These are phyloP conservation scores for Penicillium dipodomyicola DNA, from an alignment of 495 filamentous ascomycete species.

Conservation along the genomic window DNA sequence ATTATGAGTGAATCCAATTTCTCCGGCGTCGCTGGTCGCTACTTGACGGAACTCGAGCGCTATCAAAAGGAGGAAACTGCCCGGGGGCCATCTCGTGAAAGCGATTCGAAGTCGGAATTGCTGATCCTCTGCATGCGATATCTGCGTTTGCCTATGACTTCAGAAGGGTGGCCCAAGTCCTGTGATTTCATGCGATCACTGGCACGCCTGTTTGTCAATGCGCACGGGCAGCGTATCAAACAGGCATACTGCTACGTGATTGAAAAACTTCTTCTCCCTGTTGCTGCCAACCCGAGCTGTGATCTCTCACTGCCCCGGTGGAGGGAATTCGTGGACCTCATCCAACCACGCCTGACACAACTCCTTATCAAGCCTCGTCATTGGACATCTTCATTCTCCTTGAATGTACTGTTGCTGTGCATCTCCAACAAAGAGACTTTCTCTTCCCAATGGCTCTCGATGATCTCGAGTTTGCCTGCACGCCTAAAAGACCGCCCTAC, in stretches of 20 bases:
- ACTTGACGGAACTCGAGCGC: constrained; percentile 72
- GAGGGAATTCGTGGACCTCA: constrained; percentile 74
- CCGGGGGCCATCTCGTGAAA: constrained; percentile 64
- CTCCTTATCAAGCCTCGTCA: constrained; percentile 89
- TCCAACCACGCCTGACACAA: constrained; percentile 70
- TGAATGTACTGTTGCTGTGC: constrained; percentile 81
- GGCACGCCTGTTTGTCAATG: constrained; percentile 75
- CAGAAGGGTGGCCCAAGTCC: constrained; percentile 75
- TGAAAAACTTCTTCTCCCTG: constrained; percentile 80
- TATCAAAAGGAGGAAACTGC: constrained; percentile 66
- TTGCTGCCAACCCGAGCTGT: constrained; percentile 71
- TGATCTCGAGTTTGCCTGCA: constrained; percentile 70
- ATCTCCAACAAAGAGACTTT: constrained; percentile 83
- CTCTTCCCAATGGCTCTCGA: constrained; percentile 76
- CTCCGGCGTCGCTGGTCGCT: constrained; percentile 74
- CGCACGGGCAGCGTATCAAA: constrained; percentile 85
- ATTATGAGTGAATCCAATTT: constrained; percentile 95
- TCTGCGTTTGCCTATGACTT: constrained; percentile 66
- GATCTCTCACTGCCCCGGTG: constrained; percentile 78
- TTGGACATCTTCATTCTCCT: constrained; percentile 82
- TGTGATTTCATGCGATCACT: constrained; percentile 84
- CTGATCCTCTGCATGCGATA: constrained; percentile 90
- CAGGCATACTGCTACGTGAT: constrained; percentile 90
- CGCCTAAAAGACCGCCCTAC: constrained; percentile 80
- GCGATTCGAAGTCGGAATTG: constrained; percentile 77